Evolutionary conservation across 495 filamentous ascomycete genomes (phyloP).

Genomic region (Margaritispora aquatica): DNA sequence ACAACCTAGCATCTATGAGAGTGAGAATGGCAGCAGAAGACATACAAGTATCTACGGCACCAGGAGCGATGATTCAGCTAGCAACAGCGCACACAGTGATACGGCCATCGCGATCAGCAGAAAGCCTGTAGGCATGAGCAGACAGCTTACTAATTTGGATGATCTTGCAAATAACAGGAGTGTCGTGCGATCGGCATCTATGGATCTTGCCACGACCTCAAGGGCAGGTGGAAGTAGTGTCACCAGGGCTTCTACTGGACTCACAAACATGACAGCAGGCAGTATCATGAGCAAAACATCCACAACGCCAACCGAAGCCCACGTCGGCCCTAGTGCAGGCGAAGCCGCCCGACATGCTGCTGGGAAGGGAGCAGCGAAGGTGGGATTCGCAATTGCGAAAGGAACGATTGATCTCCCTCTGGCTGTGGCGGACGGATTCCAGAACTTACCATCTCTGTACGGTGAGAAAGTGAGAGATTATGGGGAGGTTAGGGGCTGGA

Average conservation of each 20-base stretch:
- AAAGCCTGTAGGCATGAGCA: not conserved
- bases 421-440: slow-evolving; percentile 12
- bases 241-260: not conserved
- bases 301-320: not conserved
- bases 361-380: not conserved
- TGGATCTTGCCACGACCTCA: too few relatives aligned
- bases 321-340: not conserved
- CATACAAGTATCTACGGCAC: not conserved
- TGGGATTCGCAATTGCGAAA: not conserved
- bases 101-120: too few relatives aligned
- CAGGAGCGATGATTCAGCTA: not conserved
- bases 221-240: not conserved
- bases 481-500: slow-evolving; percentile 50
- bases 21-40: not conserved
- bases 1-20: not conserved
- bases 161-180: not conserved
- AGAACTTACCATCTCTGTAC: slow-evolving; percentile 58
- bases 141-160: not conserved
- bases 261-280: not conserved
- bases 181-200: not conserved
- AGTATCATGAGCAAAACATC: not conserved
- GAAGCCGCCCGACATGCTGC: slow-evolving; percentile 1
- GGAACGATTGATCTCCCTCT: slow-evolving; percentile 10
- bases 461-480: slow-evolving; percentile 48
- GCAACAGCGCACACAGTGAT: too few relatives aligned